Evolutionary conservation across 352 stramenopile species (phyloP).

Genomic region (Phytophthora melonis): DNA sequence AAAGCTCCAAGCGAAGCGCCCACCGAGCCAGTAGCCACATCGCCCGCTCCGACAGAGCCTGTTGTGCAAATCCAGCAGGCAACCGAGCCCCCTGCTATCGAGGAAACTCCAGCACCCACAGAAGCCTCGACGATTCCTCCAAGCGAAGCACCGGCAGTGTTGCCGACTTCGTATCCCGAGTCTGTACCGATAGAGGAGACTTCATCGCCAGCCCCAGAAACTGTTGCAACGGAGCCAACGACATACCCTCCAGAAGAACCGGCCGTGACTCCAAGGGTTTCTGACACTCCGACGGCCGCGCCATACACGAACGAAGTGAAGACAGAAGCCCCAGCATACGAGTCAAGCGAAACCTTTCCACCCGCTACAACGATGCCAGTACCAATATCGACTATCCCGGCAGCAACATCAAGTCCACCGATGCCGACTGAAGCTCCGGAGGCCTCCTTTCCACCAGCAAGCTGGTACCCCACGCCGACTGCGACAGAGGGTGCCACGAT

Average conservation of each 20-base stretch:
- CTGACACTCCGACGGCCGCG: background rate
- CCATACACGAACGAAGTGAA: slow-evolving; percentile 2
- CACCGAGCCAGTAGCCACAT: background rate
- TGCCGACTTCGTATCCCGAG: background rate
- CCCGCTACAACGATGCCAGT: background rate
- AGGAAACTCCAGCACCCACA: background rate
- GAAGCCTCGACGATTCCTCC: background rate
- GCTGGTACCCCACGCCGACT: background rate
- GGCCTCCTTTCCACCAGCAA: background rate
- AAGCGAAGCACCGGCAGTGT: background rate
- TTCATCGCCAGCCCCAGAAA: background rate
- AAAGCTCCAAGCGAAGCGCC: background rate
- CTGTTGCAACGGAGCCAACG: background rate
- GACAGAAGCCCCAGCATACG: slow-evolving; percentile 8
- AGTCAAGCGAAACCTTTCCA: slow-evolving; percentile 3
- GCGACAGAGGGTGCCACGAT: background rate
- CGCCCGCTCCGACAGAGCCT: slow-evolving; percentile 10
- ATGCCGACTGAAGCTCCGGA: background rate
- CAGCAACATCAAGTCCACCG: background rate
- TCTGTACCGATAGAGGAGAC: slow-evolving; percentile 2
- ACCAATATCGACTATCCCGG: background rate
- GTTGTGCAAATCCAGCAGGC: slow-evolving; percentile 6
- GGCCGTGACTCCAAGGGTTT: background rate
- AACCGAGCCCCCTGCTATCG: background rate
- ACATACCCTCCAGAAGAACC: background rate